phyloP scores from a whole-genome alignment of 176 grass and related monocot genomes.

The Metroxylon sagu region DNA sequence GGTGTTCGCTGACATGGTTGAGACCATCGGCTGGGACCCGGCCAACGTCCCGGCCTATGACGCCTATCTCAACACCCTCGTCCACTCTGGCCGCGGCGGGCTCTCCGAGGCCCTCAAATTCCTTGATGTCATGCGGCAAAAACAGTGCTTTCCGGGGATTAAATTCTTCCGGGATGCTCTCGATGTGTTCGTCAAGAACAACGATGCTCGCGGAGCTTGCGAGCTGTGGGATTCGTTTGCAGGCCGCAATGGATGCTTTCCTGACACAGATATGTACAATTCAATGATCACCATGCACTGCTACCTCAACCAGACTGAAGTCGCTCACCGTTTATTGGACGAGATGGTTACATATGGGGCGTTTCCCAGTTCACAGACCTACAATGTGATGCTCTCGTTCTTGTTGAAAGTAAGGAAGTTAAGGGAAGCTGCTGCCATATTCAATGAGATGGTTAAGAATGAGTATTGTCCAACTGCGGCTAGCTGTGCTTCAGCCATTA shows the following conservation, averaged over 20 bases:
- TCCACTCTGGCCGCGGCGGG: conserved; percentile 28
- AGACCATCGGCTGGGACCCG: conserved; percentile 34
- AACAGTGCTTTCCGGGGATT: conserved; percentile 43
- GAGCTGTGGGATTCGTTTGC: conserved; percentile 49
- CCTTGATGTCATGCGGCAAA: conserved; percentile 27
- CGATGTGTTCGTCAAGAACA: conserved; percentile 16
- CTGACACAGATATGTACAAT: conserved; percentile 58
- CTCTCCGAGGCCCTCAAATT: conserved; percentile 43
- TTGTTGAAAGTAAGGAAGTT: conserved; percentile 47
- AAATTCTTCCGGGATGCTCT: conserved; percentile 71
- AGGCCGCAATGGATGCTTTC: conserved; percentile 17
- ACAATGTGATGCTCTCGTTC: conserved; percentile 46
- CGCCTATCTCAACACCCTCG: conserved; percentile 62
- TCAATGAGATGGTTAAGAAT: conserved; percentile 87
- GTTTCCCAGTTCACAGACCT: conserved; percentile 48
- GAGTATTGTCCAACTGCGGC: conserved; percentile 40
- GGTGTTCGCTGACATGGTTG: conserved; percentile 82
- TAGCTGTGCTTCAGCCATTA: conserved; percentile 15
- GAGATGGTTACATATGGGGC: conserved; percentile 61
- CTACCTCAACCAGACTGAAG: conserved; percentile 25
- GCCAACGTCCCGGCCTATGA: conserved; percentile 57
- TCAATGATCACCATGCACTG: conserved; percentile 53
- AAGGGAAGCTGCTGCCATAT: conserved; percentile 42
- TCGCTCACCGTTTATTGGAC: conserved; percentile 37
- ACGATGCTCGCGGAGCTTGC: conserved; percentile 18